Evolutionary conservation across 192 early-diverging fungal species (phyloP).

Genomic region (Dissophora globulifera): DNA sequence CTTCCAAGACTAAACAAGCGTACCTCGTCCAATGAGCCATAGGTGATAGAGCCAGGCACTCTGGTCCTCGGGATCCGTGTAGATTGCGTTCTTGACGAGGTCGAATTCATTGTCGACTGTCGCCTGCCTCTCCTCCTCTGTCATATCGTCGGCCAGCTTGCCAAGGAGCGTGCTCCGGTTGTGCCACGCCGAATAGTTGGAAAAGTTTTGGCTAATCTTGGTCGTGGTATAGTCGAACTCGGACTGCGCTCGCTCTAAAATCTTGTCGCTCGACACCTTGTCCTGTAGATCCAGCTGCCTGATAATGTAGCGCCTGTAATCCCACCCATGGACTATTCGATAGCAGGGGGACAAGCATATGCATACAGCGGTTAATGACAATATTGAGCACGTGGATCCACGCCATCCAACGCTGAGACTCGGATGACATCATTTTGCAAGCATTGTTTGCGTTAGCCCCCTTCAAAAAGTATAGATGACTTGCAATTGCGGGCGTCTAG

Average conservation of each 20-base stretch:
- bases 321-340: conserved; percentile 91
- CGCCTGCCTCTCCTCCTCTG: conserved; percentile 53
- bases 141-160: conserved; percentile 56
- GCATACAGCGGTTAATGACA: too few relatives aligned
- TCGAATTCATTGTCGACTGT: conserved; percentile 74
- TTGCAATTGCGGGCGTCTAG: conserved; percentile 94
- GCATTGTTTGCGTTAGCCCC: too few relatives aligned
- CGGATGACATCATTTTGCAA: conserved; percentile 31
- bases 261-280: conserved; percentile 35
- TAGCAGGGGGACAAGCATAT: neutral
- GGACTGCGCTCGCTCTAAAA: conserved; percentile 48
- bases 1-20: too few relatives aligned
- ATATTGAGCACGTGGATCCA: too few relatives aligned
- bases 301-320: conserved; percentile 93
- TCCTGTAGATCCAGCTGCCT: conserved; percentile 49
- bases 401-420: neutral
- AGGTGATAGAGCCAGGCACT: conserved; percentile 97
- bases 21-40: conserved; percentile 84
- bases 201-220: conserved; percentile 94
- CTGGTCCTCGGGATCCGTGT: conserved; percentile 97
- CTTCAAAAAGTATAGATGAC: too few relatives aligned
- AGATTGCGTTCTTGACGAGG: conserved; percentile 89
- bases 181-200: conserved; percentile 99
- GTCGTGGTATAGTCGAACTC: conserved; percentile 92
- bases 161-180: conserved; percentile 87